These are phyloP conservation scores for Sanguinoderma infundibulare DNA, from an alignment of 1,284 basidiomycete genomes.

Conservation along the genomic window DNA sequence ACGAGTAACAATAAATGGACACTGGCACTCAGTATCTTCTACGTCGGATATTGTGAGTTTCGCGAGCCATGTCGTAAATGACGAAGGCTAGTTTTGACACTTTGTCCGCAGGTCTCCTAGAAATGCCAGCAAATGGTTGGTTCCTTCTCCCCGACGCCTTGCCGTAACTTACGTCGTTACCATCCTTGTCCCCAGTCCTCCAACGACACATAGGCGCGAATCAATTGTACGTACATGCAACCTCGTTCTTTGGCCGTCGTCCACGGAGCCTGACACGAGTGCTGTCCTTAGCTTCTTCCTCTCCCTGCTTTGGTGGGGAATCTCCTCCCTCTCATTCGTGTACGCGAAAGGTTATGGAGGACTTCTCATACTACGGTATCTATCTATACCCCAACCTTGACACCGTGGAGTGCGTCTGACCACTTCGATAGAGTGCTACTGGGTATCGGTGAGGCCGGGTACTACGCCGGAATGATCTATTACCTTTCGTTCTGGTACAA, in stretches of 20 bases:
- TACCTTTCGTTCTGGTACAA: constrained; percentile 58
- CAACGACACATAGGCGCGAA: constrained; percentile 61
- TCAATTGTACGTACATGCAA: constrained; percentile 44
- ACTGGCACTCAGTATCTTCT: constrained; percentile 57
- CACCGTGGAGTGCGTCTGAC: not conserved
- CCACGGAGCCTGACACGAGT: not conserved
- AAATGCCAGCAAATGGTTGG: constrained; percentile 58
- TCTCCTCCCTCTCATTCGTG: constrained; percentile 53
- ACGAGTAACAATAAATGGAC: constrained; percentile 58
- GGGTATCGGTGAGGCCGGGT: constrained; percentile 56
- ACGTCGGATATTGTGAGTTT: constrained; percentile 57
- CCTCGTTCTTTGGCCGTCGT: not conserved
- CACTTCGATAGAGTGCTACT: constrained; percentile 37
- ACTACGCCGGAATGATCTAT: constrained; percentile 61
- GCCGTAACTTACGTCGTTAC: not conserved
- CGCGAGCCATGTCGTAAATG: not conserved
- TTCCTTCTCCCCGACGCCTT: not conserved
- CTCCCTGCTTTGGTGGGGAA: constrained; percentile 55
- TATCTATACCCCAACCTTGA: not conserved
- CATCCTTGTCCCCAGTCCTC: constrained; percentile 42
- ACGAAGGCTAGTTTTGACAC: not conserved
- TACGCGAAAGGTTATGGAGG: constrained; percentile 57
- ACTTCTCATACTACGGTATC: constrained; percentile 50
- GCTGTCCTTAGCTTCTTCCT: constrained; percentile 54
- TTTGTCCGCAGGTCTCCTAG: constrained; percentile 46